Conservation (phyloP, 352 stramenopile species). For the Globisporangium megalacanthum region DNA sequence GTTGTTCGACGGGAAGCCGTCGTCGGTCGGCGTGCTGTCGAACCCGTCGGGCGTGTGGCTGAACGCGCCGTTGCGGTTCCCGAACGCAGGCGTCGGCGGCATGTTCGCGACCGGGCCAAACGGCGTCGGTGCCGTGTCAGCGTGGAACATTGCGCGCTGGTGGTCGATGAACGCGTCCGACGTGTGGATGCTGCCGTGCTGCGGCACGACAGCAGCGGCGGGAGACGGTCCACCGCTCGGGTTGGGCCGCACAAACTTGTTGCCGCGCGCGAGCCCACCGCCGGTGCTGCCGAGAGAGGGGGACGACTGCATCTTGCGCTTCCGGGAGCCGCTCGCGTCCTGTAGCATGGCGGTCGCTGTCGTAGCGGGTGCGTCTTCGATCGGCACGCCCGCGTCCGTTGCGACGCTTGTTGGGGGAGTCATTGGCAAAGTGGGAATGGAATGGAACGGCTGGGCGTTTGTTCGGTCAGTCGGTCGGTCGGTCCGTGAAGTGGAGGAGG, state of each 20-base stretch:
- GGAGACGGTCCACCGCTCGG: constrained; percentile 6
- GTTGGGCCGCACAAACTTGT: constrained; percentile 43
- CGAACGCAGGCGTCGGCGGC: constrained; percentile 78
- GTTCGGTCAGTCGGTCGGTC: neutral
- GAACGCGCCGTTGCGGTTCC: constrained; percentile 53
- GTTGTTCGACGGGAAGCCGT: constrained; percentile 28
- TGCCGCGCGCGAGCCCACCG: constrained; percentile 31
- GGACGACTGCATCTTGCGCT: constrained; percentile 57
- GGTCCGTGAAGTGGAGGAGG: neutral
- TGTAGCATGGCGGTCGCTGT: neutral
- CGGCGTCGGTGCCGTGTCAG: constrained; percentile 70
- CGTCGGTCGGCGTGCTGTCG: constrained; percentile 47
- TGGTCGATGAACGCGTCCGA: constrained; percentile 74
- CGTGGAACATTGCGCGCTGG: constrained; percentile 68
- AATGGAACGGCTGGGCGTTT: too few species aligned
- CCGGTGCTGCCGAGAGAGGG: constrained; percentile 14
- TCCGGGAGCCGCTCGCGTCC: constrained; percentile 37
- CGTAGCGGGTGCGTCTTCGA: constrained; percentile 6
- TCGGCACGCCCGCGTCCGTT: constrained; percentile 1
- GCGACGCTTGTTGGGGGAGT: neutral
- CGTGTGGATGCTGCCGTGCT: constrained; percentile 45
- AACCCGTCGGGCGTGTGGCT: constrained; percentile 61
- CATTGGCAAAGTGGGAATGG: neutral
- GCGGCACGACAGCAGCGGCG: constrained; percentile 13
- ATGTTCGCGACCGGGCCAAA: constrained; percentile 71